Evolutionary conservation across 108 stramenopile genomes (phyloP), one percentile per base, ranked within the genome.

Genomic region (Aurantiochytrium sp.): DNA sequence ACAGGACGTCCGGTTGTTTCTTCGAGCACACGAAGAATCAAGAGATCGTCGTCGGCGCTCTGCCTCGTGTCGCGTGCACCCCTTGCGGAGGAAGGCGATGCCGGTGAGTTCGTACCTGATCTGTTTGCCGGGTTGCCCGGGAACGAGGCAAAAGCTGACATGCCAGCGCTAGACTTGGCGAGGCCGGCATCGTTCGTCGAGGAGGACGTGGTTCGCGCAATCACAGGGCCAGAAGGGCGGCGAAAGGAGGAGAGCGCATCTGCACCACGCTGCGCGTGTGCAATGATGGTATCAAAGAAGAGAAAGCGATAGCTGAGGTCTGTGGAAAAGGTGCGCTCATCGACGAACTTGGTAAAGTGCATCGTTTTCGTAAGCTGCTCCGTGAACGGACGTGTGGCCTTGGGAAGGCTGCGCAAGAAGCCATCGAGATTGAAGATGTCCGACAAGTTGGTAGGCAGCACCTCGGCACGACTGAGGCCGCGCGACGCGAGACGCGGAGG

Each of bases 311-410:
- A 83, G 49, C 76, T 53, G 43, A 83, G 23, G n/a, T 53, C 45
- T 35, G 76, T 83, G 51, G 18, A 28, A 83, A 83, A 83, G 49
- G 76, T 83, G 28, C 76, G 76, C 76, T 83, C 76, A 23, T 83
- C 76, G 19, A 83, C 51, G 51, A 83, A 83, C 51, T 83, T 83
- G 4, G 76, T 83, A 53, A 83, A 83, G 76, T 83, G 76, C 76
- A 53, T n/a, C 10, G 76, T 53, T 23, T 83, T 83, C 16, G 76
- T 53, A 18, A 83, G 76, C 4, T 83, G 49, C 51, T 47, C 51
- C 0, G 51, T 53, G 23, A 83, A 83, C 19, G 76, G 16, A 8
- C 76, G 76, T 6, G 45, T 83, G 25, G 76, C 49, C 28, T 83
- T 83, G 51, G 76, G 76, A 6, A 83, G 49, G 28, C 51, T 83